Evolutionary conservation across 2,329 filamentous ascomycete species (phyloP).

Genomic region (Dryadomyces sulphureus): DNA sequence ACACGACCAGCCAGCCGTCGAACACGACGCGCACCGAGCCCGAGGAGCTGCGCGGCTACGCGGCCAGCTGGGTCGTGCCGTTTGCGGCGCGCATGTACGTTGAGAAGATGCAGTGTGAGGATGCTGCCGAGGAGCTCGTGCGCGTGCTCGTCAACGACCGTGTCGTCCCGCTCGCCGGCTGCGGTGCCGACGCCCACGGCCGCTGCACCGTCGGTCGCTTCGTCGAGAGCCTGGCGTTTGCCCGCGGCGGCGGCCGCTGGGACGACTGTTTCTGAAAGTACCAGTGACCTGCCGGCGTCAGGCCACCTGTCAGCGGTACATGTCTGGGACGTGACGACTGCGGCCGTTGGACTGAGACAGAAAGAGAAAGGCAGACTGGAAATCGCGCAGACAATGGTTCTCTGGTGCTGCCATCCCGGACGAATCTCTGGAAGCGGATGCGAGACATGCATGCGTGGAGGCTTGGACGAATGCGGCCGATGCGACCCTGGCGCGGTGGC

Average conservation of each 20-base stretch:
- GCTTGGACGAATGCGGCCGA: too few species aligned
- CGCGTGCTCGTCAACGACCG: conserved; percentile 73
- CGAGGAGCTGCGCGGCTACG: conserved; percentile 48
- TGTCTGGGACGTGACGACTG: background rate
- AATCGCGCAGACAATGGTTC: too few species aligned
- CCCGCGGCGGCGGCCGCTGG: conserved; percentile 59
- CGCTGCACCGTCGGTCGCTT: conserved; percentile 57
- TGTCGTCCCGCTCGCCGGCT: conserved; percentile 57
- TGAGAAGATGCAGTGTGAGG: conserved; percentile 65
- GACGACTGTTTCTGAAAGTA: conserved; percentile 36
- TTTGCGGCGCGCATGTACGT: conserved; percentile 73
- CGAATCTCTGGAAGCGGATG: background rate
- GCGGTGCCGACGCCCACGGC: conserved; percentile 54
- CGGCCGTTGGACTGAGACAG: background rate
- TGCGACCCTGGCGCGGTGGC: too few species aligned
- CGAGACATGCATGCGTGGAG: background rate
- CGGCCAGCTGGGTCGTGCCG: conserved; percentile 65
- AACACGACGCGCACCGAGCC: conserved; percentile 34
- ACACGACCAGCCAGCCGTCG: conserved; percentile 41
- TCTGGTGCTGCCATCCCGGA: too few species aligned
- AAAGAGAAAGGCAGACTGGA: too few species aligned
- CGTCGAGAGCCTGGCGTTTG: conserved; percentile 62
- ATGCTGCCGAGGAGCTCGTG: conserved; percentile 48
- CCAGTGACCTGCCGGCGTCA: background rate
- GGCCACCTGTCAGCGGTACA: background rate